Evolutionary conservation across 2,329 filamentous ascomycete species (phyloP).

Genomic region (Fonsecaea multimorphosa): DNA sequence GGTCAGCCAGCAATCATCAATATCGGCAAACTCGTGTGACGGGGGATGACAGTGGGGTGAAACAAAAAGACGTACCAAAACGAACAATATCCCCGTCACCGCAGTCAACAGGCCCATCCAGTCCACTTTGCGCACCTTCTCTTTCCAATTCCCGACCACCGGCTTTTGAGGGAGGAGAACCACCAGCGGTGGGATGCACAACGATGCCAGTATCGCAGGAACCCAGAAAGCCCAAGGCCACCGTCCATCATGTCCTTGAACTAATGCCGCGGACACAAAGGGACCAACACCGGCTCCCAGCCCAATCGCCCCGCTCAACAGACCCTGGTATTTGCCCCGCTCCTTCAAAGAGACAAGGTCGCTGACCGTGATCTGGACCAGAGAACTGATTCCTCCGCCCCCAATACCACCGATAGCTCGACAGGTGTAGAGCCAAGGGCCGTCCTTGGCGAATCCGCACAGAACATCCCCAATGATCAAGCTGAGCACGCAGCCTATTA

Average conservation of each 20-base stretch:
- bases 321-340: constrained; percentile 57
- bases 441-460: constrained; percentile 63
- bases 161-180: constrained; percentile 1
- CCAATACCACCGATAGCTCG: constrained; percentile 65
- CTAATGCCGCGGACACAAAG: background rate
- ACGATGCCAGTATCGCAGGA: constrained; percentile 3
- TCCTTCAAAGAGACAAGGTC: constrained; percentile 66
- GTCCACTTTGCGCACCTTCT: constrained; percentile 5
- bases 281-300: background rate
- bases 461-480: constrained; percentile 64
- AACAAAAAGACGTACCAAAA: background rate
- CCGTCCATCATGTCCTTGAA: constrained; percentile 9
- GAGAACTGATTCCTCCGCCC: constrained; percentile 64
- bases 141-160: background rate
- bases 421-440: constrained; percentile 66
- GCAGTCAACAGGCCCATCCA: constrained; percentile 1
- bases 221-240: constrained; percentile 11
- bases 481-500: constrained; percentile 59
- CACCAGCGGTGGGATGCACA: constrained; percentile 9
- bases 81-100: background rate
- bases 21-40: background rate
- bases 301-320: background rate
- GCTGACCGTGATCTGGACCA: constrained; percentile 67
- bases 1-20: background rate
- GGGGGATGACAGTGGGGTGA: background rate